Evolutionary conservation across 2,329 filamentous ascomycete species (phyloP), one percentile per base, ranked within the genome.

Genomic region (Harringtonia lauricola): DNA sequence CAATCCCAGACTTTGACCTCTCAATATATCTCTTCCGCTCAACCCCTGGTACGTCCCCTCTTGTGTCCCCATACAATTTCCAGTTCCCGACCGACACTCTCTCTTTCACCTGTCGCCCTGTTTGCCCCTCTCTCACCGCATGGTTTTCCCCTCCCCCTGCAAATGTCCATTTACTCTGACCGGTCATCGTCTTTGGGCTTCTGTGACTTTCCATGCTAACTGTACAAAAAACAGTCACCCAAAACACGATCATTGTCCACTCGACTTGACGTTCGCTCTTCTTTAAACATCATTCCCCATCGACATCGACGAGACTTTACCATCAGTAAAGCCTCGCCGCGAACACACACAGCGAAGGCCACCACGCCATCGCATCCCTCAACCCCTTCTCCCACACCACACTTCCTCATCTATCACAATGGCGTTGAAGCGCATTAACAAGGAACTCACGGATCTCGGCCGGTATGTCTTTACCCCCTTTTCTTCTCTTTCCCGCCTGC

Each of bases 351-450:
- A 26, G 28, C 40, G 36, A 39, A 36, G 30, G 31, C 24, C 14
- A 19, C 31, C 17, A 8, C 18, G 24, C 19, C 42, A 17, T 34
- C 21, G 22, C 29, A n/a, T 26, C 18, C 21, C n/a, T 24, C 28
- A 12, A 13, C 10, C 17, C 38, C 19, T 17, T 33, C 39, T 28
- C 12, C 30, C 24, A 36, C 35, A 40, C 52, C 42, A 51, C 22
- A 21, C 33, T 26, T 19, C 21, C 36, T 42, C 39, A 55, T 36
- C n/a, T 21, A 17, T 36, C 48, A 55, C 63, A 59, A 92, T 92
- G 86, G 86, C 86, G 68, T 78, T 92, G 59, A 92, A 92, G 83
- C 81, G 86, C 68, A 92, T 92, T 69, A 90, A 90, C 78, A 92
- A 89, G 81, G 86, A 92, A 71, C 79, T 92, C 64, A 82, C 83